Evolutionary conservation across 495 filamentous ascomycete species (phyloP), one percentile per base, ranked within the genome.

Genomic region (Tirmania nivea): DNA sequence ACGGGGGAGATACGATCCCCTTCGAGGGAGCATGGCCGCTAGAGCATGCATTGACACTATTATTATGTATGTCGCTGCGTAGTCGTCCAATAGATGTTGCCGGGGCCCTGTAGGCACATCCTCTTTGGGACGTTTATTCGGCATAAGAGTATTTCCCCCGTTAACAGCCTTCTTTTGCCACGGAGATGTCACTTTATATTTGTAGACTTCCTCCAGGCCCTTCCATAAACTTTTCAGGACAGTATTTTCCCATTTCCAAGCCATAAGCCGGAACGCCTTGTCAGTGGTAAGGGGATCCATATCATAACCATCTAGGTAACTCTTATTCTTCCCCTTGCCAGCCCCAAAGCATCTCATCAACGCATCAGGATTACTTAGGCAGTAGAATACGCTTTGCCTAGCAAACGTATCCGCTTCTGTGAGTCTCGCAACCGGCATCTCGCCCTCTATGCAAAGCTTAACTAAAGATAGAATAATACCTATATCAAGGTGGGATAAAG

Each of bases 211-310:
- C 20, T 77, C 77, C n/a, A 80, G 64, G 8, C 80, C 75, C 61
- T 71, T 72, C 85, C 86, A 92, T 6, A 94, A 66, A 55, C 81
- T 86, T 58, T 87, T 75, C 51, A 86, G 78, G 0, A 85, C 73
- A 52, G 86, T 66, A 45, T 71, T 69, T 59, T 55, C 54, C 62
- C 59, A 64, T 10, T 57, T 54, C 1, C 48, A 19, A 10, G 61
- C 62, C 48, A 57, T 60, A 17, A 52, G 45, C 16, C 56, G 56
- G 34, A 70, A 62, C 8, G 65, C 57, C 48, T 54, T 34, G 62
- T 73, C 35, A 69, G 75, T 12, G 64, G 70, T 50, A 67, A 65
- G 51, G 67, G 70, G 39, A 70, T 79, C 61, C 12, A 68, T 53
- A 51, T 62, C 49, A 8, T 61, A 45, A 45, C 4, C 39, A 45